Evolutionary conservation across 306 rosid species (phyloP), one percentile per base, ranked within the genome.

Genomic region (Leucaena leucocephala): DNA sequence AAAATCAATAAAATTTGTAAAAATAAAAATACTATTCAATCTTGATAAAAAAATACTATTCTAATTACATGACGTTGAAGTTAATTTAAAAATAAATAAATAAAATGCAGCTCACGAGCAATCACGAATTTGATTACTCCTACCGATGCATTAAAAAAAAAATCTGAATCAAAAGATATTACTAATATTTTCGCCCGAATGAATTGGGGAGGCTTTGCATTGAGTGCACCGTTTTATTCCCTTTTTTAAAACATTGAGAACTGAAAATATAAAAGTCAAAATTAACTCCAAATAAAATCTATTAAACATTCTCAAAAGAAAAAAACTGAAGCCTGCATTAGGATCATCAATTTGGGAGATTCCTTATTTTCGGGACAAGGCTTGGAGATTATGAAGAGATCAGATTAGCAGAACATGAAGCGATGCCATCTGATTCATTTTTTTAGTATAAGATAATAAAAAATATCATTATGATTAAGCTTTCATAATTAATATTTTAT

Each of bases 101-200:
- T 15, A 15, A 54, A 52, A 6, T 54, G n/a, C 59, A 17, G 59
- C 27, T 16, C 10, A n/a, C 59, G 59, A 54, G 22, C 27, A 54
- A 54, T 6, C 3, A 54, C 27, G 22, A 54, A 54, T 54, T 7
- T n/a, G 11, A 5, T 54, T 39, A 43, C 69, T 52, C 63, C 59
- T 44, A 82, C 52, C 77, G 70, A 2, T 68, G 80, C 80, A 74
- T 78, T 27, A 49, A 2, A 49, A 1, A 49, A 49, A 49, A 49
- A 63, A 15, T 63, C 43, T 12, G 7, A 35, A 13, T 5, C 68
- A 14, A 14, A 63, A 0, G 2, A 35, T 63, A 2, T 6, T 38
- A 3, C 1, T 27, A 27, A 27, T 27, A 27, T 36, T 34, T 62
- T 7, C 10, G 19, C 14, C 4, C 22, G 2, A 57, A 57, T 8